Evolutionary conservation across 805 yeast species (phyloP).

Genomic region (Metschnikowia orientalis): DNA sequence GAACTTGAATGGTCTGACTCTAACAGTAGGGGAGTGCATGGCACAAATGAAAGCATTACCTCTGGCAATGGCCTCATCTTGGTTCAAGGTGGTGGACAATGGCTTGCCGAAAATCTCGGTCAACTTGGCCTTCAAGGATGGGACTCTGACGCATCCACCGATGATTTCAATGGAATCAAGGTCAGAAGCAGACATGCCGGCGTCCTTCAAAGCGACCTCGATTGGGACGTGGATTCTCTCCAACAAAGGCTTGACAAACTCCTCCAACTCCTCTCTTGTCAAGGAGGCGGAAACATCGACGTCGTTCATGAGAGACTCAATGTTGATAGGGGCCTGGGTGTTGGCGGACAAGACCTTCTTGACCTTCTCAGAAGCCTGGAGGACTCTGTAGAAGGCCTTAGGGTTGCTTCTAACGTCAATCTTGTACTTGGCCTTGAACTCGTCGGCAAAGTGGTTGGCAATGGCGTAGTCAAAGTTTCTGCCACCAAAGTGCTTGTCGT

Average conservation of each 20-base stretch:
- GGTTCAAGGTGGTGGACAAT: slow-evolving; percentile 90
- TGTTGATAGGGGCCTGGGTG: slow-evolving; percentile 86
- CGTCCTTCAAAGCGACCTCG: slow-evolving; percentile 74
- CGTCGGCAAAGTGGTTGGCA: slow-evolving; percentile 91
- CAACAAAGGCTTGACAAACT: slow-evolving; percentile 76
- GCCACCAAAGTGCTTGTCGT: slow-evolving; percentile 97
- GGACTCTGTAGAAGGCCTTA: slow-evolving; percentile 91
- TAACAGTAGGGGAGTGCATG: slow-evolving; percentile 95
- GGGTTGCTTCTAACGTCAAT: slow-evolving; percentile 88
- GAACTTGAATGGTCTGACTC: slow-evolving; percentile 98
- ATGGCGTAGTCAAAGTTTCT: slow-evolving; percentile 93
- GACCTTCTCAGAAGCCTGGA: slow-evolving; percentile 85
- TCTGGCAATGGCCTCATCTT: slow-evolving; percentile 98
- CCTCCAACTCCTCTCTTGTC: slow-evolving; percentile 90
- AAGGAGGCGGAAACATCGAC: slow-evolving; percentile 88
- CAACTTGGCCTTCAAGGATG: slow-evolving; percentile 79
- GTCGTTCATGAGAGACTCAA: slow-evolving; percentile 96
- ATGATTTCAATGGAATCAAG: slow-evolving; percentile 89
- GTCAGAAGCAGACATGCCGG: slow-evolving; percentile 67
- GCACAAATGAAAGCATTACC: slow-evolving; percentile 99
- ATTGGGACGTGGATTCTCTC: slow-evolving; percentile 73
- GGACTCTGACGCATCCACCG: slow-evolving; percentile 99
- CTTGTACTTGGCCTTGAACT: slow-evolving; percentile 87
- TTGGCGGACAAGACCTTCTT: slow-evolving; percentile 97
- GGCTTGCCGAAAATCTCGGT: slow-evolving; percentile 60